phyloP scores from a whole-genome alignment of 495 filamentous ascomycete species.

The Chaetomidium leptoderma region DNA sequence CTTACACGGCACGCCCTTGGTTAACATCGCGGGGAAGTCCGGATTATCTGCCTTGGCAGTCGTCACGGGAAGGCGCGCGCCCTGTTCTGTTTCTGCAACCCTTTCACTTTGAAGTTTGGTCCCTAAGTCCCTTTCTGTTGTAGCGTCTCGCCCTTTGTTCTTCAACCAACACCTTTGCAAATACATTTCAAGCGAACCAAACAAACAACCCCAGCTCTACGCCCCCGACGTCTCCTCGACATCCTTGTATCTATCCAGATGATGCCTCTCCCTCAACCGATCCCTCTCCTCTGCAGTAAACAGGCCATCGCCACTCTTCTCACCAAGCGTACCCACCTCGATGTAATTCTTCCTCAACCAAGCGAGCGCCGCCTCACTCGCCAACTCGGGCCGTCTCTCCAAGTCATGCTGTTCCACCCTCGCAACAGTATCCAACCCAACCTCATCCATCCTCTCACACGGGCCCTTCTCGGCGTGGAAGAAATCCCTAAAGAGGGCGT shows the following conservation, averaged over 20 bases:
- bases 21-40: not conserved
- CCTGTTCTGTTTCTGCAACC: not conserved
- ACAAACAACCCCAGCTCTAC: constrained; percentile 3
- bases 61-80: not conserved
- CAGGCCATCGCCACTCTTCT: constrained; percentile 39
- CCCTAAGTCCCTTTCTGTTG: no score
- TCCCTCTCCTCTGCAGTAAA: constrained; percentile 28
- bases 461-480: constrained; percentile 45
- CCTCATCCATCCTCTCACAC: constrained; percentile 48
- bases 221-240: constrained; percentile 31
- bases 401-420: constrained; percentile 38
- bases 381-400: constrained; percentile 21
- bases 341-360: constrained; percentile 43
- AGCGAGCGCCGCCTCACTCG: constrained; percentile 17
- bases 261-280: constrained; percentile 24
- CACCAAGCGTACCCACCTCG: constrained; percentile 38
- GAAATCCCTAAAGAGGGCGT: constrained; percentile 45
- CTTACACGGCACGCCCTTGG: not conserved
- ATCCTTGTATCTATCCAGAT: constrained; percentile 13
- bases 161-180: not conserved
- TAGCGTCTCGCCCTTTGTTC: no score
- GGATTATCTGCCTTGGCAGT: not conserved
- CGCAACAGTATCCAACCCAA: constrained; percentile 45
- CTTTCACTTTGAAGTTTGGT: no score
- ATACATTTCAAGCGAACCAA: not conserved